These are phyloP conservation scores for Millerozyma miso DNA, from an alignment of 805 yeast species.

Conservation along the genomic window DNA sequence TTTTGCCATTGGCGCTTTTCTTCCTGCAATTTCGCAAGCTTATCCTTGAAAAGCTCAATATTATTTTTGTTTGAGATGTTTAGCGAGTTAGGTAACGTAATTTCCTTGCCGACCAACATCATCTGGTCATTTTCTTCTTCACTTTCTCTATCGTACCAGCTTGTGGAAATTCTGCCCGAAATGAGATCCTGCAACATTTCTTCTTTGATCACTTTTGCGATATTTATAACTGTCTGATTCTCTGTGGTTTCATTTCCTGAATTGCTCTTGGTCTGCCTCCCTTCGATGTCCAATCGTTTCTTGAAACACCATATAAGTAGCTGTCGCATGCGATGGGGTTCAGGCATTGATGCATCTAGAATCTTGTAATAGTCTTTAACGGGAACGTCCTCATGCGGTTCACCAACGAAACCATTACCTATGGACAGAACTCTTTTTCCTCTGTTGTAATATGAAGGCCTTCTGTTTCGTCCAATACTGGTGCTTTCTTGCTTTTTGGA, in stretches of 20 bases:
- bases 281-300: constrained; percentile 38
- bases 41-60: constrained; percentile 41
- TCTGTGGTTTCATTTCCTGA: constrained; percentile 24
- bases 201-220: constrained; percentile 62
- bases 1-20: constrained; percentile 49
- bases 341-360: constrained; percentile 58
- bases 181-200: constrained; percentile 56
- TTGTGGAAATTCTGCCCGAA: constrained; percentile 56
- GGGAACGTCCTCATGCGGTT: constrained; percentile 62
- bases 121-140: constrained; percentile 17
- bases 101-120: constrained; percentile 18
- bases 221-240: constrained; percentile 41
- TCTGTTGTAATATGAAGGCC: constrained; percentile 52
- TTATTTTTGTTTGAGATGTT: constrained; percentile 50
- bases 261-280: constrained; percentile 9
- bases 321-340: constrained; percentile 70
- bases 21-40: constrained; percentile 38
- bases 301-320: constrained; percentile 64
- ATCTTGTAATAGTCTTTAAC: constrained; percentile 55
- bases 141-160: constrained; percentile 57
- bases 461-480: constrained; percentile 25
- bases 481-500: neutral
- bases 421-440: constrained; percentile 73
- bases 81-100: constrained; percentile 54
- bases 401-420: constrained; percentile 66